Base-by-base conservation (phyloP, 176 grass and related monocot species). In the Secale cereale region DNA sequence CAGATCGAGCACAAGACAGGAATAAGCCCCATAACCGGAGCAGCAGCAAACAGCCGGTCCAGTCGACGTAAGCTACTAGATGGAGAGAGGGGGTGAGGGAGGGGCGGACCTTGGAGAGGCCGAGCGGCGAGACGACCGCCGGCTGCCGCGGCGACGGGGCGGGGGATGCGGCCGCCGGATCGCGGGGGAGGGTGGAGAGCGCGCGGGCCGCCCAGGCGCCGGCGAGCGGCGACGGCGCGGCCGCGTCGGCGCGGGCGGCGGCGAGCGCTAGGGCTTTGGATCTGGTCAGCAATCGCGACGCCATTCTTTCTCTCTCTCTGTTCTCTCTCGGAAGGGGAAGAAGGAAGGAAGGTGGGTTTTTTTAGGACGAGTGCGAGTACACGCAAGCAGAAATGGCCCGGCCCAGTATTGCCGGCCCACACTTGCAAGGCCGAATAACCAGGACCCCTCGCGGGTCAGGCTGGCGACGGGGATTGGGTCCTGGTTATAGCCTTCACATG, bases 231-330 rank as follows among this genome's bases (percentile, higher is more conserved):
- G 74, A 23, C 3, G 79, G 76, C 0, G 36, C 30, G 37, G 65
- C 27, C 57, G 65, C 65, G 33, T 83, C 80, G 40, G 40, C 40
- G 76, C 81, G 81, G 19, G 76, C 59, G 41, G 72, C 60, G 70
- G 68, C 74, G 30, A 87, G 76, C 30, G 80, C 71, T 81, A 81
- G 90, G 76, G 69, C 76, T 84, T 72, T 92, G 83, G 80, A 92
- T 86, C 76, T 81, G 79, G 63, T 59, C 15, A 92, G 78, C 70
- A 87, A 52, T 8, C 80, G 77, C 54, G 84, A 86, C 69, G 84
- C 91, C 91, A 89, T 89, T 88, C 52, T 85, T 74, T 28, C 27
- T 4, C 28, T 22, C 70, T 68, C 48, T 62, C 17, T 30, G 66
- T 39, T 56, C 4, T 60, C 54, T 60, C 32, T 33, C 31, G 22